A percentile compares a stretch with the other conserved stretches of the same genome.
phyloP scores from a whole-genome alignment of 441 rosid genomes.

The Euphorbia celastroides region DNA sequence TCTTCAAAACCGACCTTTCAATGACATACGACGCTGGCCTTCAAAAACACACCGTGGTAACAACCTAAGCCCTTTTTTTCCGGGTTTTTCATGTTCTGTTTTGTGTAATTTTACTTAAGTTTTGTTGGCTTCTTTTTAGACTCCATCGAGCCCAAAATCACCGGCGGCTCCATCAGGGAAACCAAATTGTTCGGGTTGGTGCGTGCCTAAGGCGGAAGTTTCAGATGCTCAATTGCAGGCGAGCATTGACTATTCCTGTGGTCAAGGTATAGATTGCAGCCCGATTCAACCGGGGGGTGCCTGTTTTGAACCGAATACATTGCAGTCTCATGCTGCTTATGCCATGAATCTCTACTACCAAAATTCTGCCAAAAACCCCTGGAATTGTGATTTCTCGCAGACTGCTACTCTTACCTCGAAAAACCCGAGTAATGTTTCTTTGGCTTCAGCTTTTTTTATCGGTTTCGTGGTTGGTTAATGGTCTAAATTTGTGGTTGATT shows the following conservation, averaged over 20 bases:
- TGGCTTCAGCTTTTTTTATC: constrained; percentile 6
- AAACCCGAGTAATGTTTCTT: constrained; percentile 65
- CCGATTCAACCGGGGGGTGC: constrained; percentile 79
- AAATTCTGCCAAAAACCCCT: constrained; percentile 38
- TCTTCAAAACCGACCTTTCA: constrained; percentile 70
- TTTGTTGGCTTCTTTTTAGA: constrained; percentile 21
- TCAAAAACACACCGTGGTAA: constrained; percentile 57
- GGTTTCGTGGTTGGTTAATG: neutral
- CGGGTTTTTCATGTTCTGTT: too few relatives aligned
- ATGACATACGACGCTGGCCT: constrained; percentile 66
- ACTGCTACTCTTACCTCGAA: constrained; percentile 58
- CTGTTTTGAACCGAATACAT: constrained; percentile 73
- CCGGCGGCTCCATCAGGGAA: constrained; percentile 44
- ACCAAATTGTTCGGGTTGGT: constrained; percentile 50
- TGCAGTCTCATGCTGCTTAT: constrained; percentile 70
- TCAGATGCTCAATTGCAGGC: constrained; percentile 55
- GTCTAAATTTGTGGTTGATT: constrained; percentile 4
- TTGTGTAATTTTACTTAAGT: too few relatives aligned
- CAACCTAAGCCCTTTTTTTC: neutral
- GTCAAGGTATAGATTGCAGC: constrained; percentile 71
- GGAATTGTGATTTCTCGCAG: constrained; percentile 77
- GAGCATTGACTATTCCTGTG: constrained; percentile 77
- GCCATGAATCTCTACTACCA: constrained; percentile 90
- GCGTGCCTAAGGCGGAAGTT: constrained; percentile 53
- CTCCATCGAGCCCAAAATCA: constrained; percentile 33